These are phyloP conservation scores for Xylariaceae sp. DNA, from an alignment of 2,329 filamentous ascomycete genomes.

Conservation along the genomic window DNA sequence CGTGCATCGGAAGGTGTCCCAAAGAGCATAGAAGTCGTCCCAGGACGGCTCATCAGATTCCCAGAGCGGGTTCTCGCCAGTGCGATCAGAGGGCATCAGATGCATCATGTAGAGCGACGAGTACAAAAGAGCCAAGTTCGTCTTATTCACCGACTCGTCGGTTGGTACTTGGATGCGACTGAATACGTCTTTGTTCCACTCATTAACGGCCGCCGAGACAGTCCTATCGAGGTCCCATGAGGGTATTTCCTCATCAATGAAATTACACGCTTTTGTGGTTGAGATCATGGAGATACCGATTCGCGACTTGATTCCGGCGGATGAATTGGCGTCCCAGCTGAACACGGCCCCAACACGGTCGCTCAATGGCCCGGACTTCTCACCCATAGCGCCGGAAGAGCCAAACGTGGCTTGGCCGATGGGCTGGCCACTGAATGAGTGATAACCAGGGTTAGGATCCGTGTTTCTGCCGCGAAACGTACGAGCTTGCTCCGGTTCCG, in stretches of 20 bases:
- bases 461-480: slow-evolving; percentile 13
- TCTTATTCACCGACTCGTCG: slow-evolving; percentile 34
- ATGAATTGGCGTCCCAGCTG: slow-evolving; percentile 35
- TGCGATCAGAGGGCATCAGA: slow-evolving; percentile 55
- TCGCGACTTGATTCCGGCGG: slow-evolving; percentile 40
- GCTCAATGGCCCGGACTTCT: slow-evolving; percentile 41
- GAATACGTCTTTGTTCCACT: slow-evolving; percentile 44
- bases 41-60: slow-evolving; percentile 50
- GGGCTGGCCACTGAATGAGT: slow-evolving; percentile 6
- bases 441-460: slow-evolving; percentile 5
- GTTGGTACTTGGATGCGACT: slow-evolving; percentile 37
- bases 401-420: slow-evolving; percentile 8
- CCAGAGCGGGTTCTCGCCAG: slow-evolving; percentile 55
- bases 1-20: slow-evolving; percentile 50
- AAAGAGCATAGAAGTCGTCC: slow-evolving; percentile 55
- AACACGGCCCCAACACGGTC: slow-evolving; percentile 49
- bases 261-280: slow-evolving; percentile 42
- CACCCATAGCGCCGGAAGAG: background rate
- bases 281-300: slow-evolving; percentile 48
- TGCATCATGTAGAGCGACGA: slow-evolving; percentile 56
- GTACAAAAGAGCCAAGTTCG: slow-evolving; percentile 49
- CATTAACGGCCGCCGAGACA: slow-evolving; percentile 35
- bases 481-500: slow-evolving; percentile 23
- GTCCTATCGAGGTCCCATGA: slow-evolving; percentile 38
- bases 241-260: slow-evolving; percentile 43